Percentiles rank a stretch among this genome's conserved stretches.
These are phyloP conservation scores for Colletotrichum sublineola DNA, from an alignment of 2,329 filamentous ascomycete genomes.

Conservation along the genomic window DNA sequence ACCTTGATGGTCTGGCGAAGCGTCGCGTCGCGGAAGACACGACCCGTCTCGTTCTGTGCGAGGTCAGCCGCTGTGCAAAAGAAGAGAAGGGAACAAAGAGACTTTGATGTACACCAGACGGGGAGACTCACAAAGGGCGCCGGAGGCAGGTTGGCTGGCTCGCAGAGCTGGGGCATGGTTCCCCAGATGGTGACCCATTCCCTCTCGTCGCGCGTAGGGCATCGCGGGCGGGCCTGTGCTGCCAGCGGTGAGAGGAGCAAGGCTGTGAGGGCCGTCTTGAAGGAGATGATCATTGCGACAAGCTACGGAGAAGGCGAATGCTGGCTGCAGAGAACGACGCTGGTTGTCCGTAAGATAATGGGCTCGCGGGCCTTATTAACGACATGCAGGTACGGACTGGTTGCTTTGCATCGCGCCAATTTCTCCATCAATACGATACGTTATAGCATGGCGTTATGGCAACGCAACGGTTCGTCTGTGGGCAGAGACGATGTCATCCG, in stretches of 20 bases:
- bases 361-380: neutral
- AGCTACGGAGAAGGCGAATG: conserved; percentile 2
- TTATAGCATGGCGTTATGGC: conserved; percentile 11
- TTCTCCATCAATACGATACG: conserved; percentile 28
- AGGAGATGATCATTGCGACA: conserved; percentile 18
- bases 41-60: conserved; percentile 63
- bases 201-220: conserved; percentile 44
- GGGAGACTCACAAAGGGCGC: conserved; percentile 63
- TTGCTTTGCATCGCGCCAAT: conserved; percentile 13
- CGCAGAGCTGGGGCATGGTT: conserved; percentile 72
- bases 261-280: conserved; percentile 40
- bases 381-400: conserved; percentile 1
- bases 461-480: conserved; percentile 14
- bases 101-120: neutral
- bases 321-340: neutral
- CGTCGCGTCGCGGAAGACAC: conserved; percentile 70
- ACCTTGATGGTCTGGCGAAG: conserved; percentile 73
- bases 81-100: neutral
- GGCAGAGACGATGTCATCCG: conserved; percentile 21
- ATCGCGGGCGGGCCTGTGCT: conserved; percentile 24
- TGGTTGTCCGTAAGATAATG: neutral
- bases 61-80: conserved; percentile 26
- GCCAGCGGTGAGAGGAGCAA: conserved; percentile 25
- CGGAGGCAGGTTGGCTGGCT: conserved; percentile 69
- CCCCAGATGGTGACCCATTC: conserved; percentile 75